Evolutionary conservation across 1,284 basidiomycete species (phyloP), one percentile per base, ranked within the genome.

Genomic region (Rhodofomes roseus): DNA sequence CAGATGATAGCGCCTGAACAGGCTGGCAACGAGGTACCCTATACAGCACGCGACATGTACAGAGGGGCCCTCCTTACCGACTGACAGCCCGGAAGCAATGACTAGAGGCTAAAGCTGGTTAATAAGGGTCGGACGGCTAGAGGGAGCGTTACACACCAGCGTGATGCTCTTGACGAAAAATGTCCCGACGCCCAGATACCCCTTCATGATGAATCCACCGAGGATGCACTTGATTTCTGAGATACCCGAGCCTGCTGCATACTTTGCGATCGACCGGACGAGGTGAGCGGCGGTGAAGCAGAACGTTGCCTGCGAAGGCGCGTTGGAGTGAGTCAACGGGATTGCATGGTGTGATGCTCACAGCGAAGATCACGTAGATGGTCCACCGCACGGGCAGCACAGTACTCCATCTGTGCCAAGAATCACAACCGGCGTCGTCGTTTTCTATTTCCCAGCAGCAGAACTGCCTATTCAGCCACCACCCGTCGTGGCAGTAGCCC

Each of bases 211-310:
- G 74, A 99, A 99, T 1, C 97, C 97, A 5, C 93, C 93, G 22
- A 99, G 78, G 66, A 99, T 98, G 73, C 96, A 98, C 71, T 99
- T 99, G 77, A 99, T 98, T 76, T 99, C 97, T 25, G 95, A 95
- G 60, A 99, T 99, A 57, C 97, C 97, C 62, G 95, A 98, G 4
- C 97, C 96, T 8, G 97, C 97, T 9, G 97, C 95, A 73, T 97
- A 97, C 56, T 90, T 95, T 2, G 96, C 95, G 68, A 97, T 87
- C 4, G 86, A 85, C 54, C 86, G 85, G 57, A 99, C 97, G 1
- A 99, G 82, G 70, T 93, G 93, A 0, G 95, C 91, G 4, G 95
- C 91, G 5, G 89, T 79, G 68, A 91, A 94, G 0, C 93, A 86
- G 68, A 97, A 95, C 1, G 81, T 64, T 6, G 81, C 81, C 95